Base-by-base conservation (phyloP, 495 filamentous ascomycete genomes). In the Monascus purpureus region DNA sequence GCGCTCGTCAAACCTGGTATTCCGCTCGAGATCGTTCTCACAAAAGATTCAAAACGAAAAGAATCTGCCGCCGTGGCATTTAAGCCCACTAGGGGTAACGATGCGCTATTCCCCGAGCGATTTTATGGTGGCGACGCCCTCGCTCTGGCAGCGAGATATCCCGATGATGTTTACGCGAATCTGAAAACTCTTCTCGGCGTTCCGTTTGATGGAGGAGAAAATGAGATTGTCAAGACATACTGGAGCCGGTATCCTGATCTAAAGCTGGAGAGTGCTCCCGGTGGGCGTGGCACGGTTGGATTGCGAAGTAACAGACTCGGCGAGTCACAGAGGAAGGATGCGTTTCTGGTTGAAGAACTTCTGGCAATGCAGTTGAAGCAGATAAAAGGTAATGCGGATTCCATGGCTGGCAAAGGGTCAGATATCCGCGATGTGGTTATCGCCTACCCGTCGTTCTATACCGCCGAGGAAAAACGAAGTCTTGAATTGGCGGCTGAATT, bases 41-140 rank as follows among this genome's bases (percentile, higher is more conserved):
- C 83, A n/a, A 96, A 95, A 53, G 90, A 99, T 56, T 95, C 90
- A 22, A 82, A 92, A 53, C 79, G 90, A 44, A 99, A 99, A 63
- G 92, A 99, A 52, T 68, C 65, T 13, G 82, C 88, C 3, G 87
- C 86, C 27, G 75, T 96, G 43, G 81, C 83, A 19, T 96, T 99
- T 68, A 99, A 96, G 53, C 83, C 86, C 25, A 61, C 70, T 13
- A 64, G 65, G 55, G 59, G 67, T 18, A 62, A 57, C 33, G 60
- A 71, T 37, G 65, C 70, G 17, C 45, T 52, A 9, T 93, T 81
- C 51, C 92, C 90, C 9, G 90, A 96, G 53, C 70, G 90, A 46
- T 70, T 79, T 35, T 99, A 95, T 48, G 90, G 90, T 42, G 77
- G 75, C 36, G 85, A 96, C 62, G 92, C 90, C 23, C 64, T 93